Conservation (phyloP, 768 basidiomycete genomes). For the Coprinellus micaceus region DNA sequence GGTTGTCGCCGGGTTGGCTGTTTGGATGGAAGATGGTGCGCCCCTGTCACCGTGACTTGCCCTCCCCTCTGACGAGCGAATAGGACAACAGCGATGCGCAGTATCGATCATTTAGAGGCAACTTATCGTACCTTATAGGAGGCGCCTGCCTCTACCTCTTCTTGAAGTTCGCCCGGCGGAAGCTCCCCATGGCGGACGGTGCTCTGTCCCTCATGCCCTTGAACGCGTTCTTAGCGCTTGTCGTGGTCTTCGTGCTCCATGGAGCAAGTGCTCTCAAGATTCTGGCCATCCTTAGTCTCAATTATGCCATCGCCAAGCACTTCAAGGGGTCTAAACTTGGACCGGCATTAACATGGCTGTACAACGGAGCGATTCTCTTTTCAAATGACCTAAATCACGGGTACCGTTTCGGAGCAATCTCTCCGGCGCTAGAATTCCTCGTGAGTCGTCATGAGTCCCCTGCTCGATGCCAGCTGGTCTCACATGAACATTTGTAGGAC, state of each 20-base stretch:
- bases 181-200: constrained; percentile 23
- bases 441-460: constrained; percentile 40
- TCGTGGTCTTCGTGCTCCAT: constrained; percentile 72
- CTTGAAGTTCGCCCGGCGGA: constrained; percentile 47
- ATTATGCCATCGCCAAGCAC: constrained; percentile 60
- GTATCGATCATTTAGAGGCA: constrained; percentile 83
- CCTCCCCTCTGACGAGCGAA: constrained; percentile 6
- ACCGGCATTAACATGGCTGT: constrained; percentile 67
- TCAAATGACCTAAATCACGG: constrained; percentile 73
- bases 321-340: constrained; percentile 40
- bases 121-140: constrained; percentile 60
- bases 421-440: constrained; percentile 51
- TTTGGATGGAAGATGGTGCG: constrained; percentile 54
- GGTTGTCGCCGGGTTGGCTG: constrained; percentile 76
- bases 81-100: constrained; percentile 93
- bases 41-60: background rate
- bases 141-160: constrained; percentile 50
- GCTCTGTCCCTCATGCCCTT: constrained; percentile 47
- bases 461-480: background rate
- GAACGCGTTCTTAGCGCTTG: constrained; percentile 54
- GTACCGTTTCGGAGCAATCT: constrained; percentile 60
- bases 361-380: constrained; percentile 73
- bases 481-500: constrained; percentile 43
- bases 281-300: constrained; percentile 59
- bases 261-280: constrained; percentile 81